A percentile compares a stretch with the other conserved stretches of the same genome.
These are phyloP conservation scores for Rubia tinctorum DNA, from an alignment of 305 asterid genomes.

Conservation along the genomic window DNA sequence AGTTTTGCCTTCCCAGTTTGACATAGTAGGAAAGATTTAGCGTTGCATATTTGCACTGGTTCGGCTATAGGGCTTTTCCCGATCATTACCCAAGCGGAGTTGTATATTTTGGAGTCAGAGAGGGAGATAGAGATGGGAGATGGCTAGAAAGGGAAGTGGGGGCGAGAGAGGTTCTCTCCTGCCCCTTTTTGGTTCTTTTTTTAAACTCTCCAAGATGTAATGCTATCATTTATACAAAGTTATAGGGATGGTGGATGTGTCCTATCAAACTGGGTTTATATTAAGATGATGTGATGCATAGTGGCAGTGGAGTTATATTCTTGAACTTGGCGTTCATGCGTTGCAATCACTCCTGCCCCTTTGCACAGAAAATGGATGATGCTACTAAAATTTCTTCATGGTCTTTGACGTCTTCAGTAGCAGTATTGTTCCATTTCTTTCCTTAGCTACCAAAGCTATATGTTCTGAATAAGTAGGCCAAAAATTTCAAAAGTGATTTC, in stretches of 20 bases:
- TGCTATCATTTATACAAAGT: conserved; percentile 12
- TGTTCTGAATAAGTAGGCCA: no score
- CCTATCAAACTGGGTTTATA: conserved; percentile 9
- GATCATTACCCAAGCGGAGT: conserved; percentile 99
- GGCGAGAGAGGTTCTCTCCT: neutral
- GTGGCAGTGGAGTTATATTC: conserved; percentile 10
- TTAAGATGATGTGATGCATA: neutral
- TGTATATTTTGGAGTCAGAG: conserved; percentile 38
- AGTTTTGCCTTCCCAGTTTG: conserved; percentile 18
- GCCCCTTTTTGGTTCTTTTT: conserved; percentile 9
- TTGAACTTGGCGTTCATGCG: neutral
- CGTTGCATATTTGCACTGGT: conserved; percentile 43
- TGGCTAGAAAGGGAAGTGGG: neutral
- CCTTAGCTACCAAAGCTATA: no score
- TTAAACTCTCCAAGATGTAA: neutral
- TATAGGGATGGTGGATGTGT: conserved; percentile 4
- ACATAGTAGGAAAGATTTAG: conserved; percentile 38
- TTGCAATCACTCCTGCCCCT: neutral
- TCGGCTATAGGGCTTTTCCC: conserved; percentile 53
- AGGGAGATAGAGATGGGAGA: conserved; percentile 16
- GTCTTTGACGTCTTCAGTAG: neutral
- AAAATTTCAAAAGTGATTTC: no score
- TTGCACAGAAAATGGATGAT: no score
- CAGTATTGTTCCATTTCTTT: neutral
- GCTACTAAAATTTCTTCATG: no score